phyloP scores from a whole-genome alignment of 345 rosid genomes.

The Salix exigua region DNA sequence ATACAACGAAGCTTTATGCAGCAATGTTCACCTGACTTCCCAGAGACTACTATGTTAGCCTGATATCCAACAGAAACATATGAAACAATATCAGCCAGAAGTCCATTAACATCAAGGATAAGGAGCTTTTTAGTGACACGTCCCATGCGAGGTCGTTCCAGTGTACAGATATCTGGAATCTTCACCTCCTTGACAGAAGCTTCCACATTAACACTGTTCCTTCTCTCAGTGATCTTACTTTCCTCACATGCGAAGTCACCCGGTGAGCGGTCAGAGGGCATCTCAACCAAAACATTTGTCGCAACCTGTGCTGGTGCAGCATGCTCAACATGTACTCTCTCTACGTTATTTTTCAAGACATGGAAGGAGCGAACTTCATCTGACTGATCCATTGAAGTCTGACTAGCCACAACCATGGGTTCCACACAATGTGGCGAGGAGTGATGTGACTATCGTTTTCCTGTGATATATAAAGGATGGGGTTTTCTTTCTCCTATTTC shows the following conservation, averaged over 20 bases:
- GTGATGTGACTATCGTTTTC: slow-evolving; percentile 8
- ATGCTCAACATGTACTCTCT: background rate
- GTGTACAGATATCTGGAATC: slow-evolving; percentile 11
- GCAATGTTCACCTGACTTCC: slow-evolving; percentile 19
- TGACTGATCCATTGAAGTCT: slow-evolving; percentile 6
- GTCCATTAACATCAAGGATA: slow-evolving; percentile 31
- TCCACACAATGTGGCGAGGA: background rate
- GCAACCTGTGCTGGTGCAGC: slow-evolving; percentile 11
- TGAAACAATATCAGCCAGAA: slow-evolving; percentile 26
- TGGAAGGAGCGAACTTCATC: slow-evolving; percentile 9
- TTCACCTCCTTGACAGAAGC: slow-evolving; percentile 16
- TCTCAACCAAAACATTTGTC: slow-evolving; percentile 7
- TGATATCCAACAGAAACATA: background rate
- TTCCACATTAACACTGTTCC: slow-evolving; percentile 8
- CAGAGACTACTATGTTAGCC: slow-evolving; percentile 8
- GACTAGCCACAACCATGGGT: background rate
- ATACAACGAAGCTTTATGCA: background rate
- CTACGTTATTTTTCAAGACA: slow-evolving; percentile 11
- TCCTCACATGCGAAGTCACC: slow-evolving; percentile 11
- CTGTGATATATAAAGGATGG: background rate
- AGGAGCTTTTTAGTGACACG: slow-evolving; percentile 22
- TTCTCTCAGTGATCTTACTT: slow-evolving; percentile 6
- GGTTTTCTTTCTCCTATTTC: slow-evolving; percentile 1
- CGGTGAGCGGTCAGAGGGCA: slow-evolving; percentile 9
- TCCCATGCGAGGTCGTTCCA: slow-evolving; percentile 20